Percentiles rank a stretch among this genome's conserved stretches.
Conservation (phyloP, 2,329 filamentous ascomycete genomes). For the Phoma sp. region DNA sequence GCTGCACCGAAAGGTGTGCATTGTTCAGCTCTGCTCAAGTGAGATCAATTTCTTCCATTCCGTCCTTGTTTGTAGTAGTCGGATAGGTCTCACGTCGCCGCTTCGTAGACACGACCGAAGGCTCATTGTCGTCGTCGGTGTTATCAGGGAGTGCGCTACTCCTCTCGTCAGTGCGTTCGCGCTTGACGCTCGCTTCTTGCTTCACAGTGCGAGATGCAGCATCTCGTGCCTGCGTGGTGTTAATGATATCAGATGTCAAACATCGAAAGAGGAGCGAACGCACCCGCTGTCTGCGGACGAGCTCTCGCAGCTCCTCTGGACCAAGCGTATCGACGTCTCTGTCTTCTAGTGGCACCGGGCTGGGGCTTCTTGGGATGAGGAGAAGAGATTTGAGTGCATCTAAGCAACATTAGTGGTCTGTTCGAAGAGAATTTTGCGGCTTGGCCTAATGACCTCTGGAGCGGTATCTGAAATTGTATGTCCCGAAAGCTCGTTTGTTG, state of each 20-base stretch:
- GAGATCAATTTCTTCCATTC: conserved; percentile 26
- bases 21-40: conserved; percentile 12
- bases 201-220: conserved; percentile 6
- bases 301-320: conserved; percentile 26
- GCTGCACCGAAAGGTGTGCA: too few species aligned
- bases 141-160: background rate
- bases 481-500: conserved; percentile 15
- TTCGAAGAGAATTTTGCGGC: background rate
- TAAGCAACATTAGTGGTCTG: background rate
- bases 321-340: conserved; percentile 19
- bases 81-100: background rate
- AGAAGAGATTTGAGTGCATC: conserved; percentile 39
- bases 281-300: conserved; percentile 24
- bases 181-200: conserved; percentile 17
- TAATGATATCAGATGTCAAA: background rate
- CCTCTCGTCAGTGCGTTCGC: conserved; percentile 14
- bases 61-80: conserved; percentile 16
- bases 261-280: background rate
- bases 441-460: conserved; percentile 17
- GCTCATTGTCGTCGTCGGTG: conserved; percentile 14
- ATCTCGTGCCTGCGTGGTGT: background rate
- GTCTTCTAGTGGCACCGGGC: conserved; percentile 28
- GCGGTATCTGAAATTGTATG: conserved; percentile 29
- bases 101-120: conserved; percentile 21
- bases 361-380: conserved; percentile 40